Base-by-base conservation (phyloP, 2,329 filamentous ascomycete genomes). In the Aureobasidium musti region DNA sequence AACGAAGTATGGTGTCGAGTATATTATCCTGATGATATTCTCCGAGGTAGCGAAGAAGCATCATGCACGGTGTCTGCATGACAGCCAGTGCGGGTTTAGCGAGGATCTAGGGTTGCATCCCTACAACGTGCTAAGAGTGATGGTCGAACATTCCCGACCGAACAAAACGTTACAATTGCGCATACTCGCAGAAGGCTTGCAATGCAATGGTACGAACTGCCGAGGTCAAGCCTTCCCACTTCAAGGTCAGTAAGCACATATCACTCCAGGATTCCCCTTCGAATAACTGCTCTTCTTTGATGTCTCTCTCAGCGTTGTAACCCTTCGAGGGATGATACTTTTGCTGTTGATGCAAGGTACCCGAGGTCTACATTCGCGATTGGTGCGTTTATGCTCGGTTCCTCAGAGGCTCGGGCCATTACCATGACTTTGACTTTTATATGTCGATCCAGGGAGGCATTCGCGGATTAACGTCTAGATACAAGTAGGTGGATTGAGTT, bases 21-120 rank as follows among this genome's bases (percentile, higher is more conserved):
- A 59, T 59, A 59, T 59, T 59, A 43, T 30, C 37, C 54, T n/a
- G 37, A 59, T 59, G 54, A 59, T 59, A 59, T 59, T 59, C 54
- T 59, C 54, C 54, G 54, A 59, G 39, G 37, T 45, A 59, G 54
- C 39, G 54, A 59, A 45, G 23, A 45, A 59, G 54, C 54, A 59
- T 45, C 54, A 59, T 59, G 54, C 54, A 59, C 26, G 54, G 39
- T 28, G 35, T 54, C 35, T 56, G 35, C 35, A 23, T 26, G 35
- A 7, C 53, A 56, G 53, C 53, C 53, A 19, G 35, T 23, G 53
- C 35, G 53, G 21, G 53, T 30, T 26, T 61, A 61, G 43, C 30
- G 57, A 37, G 41, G 26, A n/a, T 47, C 28, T 37, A 60, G 41
- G 41, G 39, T 28, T 4, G 54, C 14, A 30, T 45, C 2, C 39